phyloP scores from a whole-genome alignment of 2,329 filamentous ascomycete genomes.

The Gliomastix tumulicola region DNA sequence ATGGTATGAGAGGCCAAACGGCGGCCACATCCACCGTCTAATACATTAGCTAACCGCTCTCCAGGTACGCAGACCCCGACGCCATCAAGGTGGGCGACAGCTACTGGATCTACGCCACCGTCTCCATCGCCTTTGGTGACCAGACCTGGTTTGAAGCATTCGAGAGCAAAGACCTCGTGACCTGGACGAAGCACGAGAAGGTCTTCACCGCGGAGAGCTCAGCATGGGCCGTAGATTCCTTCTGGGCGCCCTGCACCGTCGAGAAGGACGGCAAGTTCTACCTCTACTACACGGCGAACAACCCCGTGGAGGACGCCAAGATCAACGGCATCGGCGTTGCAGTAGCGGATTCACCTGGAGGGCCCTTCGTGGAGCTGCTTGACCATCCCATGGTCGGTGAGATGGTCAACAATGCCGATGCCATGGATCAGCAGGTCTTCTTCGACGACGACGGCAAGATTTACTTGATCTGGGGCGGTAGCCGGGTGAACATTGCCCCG shows the following conservation, averaged over 20 bases:
- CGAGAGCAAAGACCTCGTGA: slow-evolving; percentile 4
- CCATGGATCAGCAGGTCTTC: slow-evolving; percentile 7
- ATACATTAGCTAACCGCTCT: no score
- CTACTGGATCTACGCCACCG: slow-evolving; percentile 6
- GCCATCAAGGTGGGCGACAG: slow-evolving; percentile 5
- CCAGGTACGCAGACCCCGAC: slow-evolving; percentile 7
- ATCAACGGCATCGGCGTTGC: slow-evolving; percentile 5
- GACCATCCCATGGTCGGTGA: slow-evolving; percentile 3
- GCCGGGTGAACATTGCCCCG: slow-evolving; percentile 3
- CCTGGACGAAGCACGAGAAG: slow-evolving; percentile 2
- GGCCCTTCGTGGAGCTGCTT: slow-evolving; percentile 5
- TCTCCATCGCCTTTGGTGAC: slow-evolving; percentile 3
- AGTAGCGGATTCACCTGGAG: slow-evolving; percentile 3
- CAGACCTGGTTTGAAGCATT: slow-evolving; percentile 6
- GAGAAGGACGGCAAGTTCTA: slow-evolving; percentile 14
- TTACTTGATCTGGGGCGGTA: slow-evolving; percentile 7
- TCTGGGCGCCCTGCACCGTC: slow-evolving; percentile 11
- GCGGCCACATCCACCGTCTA: no score
- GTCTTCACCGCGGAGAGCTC: slow-evolving; percentile 2
- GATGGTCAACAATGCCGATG: slow-evolving; percentile 2
- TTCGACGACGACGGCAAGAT: slow-evolving; percentile 5
- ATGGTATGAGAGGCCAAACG: no score
- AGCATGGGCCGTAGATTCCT: slow-evolving; percentile 4
- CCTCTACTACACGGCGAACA: slow-evolving; percentile 8
- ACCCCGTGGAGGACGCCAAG: slow-evolving; percentile 3